Percentiles rank a stretch among this genome's conserved stretches.
Conservation (phyloP, 2,329 filamentous ascomycete genomes). For the Fusarium bulbicola region DNA sequence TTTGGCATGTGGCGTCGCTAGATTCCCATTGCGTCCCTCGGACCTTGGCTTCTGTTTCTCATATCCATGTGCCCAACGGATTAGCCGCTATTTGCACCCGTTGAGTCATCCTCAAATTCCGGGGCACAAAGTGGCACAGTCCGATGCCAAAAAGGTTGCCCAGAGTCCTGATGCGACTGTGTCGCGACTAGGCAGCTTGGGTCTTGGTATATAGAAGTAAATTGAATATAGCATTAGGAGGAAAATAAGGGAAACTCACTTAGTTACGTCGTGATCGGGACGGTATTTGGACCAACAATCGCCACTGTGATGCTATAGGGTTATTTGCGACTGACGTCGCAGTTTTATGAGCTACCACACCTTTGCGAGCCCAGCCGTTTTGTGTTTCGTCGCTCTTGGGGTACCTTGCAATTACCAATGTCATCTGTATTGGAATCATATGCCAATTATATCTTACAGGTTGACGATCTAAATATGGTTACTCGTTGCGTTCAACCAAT, state of each 20-base stretch:
- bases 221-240: not conserved
- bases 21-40: conserved; percentile 27
- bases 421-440: not conserved
- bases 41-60: not conserved
- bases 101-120: conserved; percentile 32
- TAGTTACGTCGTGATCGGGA: not conserved
- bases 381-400: not conserved
- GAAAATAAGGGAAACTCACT: not conserved
- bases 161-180: conserved; percentile 2
- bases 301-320: conserved; percentile 3
- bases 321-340: conserved; percentile 19
- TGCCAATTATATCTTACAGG: not conserved
- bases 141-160: conserved; percentile 26
- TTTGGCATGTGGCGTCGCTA: conserved; percentile 40
- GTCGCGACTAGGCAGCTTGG: not conserved
- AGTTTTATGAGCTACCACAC: conserved; percentile 18
- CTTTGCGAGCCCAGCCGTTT: conserved; percentile 3
- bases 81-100: conserved; percentile 27
- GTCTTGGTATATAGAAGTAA: not conserved
- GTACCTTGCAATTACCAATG: not conserved
- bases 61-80: conserved; percentile 24
- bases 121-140: conserved; percentile 31
- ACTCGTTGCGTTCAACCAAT: not conserved
- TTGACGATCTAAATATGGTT: not conserved
- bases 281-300: conserved; percentile 1